Evolutionary conservation across 495 filamentous ascomycete species (phyloP).

Genomic region (Tuber aestivum): DNA sequence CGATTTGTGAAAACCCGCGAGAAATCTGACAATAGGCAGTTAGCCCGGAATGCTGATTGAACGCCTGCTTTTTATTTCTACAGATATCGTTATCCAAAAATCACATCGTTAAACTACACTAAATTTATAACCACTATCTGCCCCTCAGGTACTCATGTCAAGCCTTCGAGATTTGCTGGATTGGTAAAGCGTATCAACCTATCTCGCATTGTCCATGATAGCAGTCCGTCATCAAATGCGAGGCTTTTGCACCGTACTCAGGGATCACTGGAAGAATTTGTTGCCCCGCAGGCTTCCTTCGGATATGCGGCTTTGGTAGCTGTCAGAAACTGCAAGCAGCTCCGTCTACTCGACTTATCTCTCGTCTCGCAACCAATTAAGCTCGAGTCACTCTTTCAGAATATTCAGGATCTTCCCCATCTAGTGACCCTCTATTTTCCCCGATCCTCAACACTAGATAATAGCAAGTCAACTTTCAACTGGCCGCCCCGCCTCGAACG

Average conservation of each 20-base stretch:
- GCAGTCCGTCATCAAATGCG: slow-evolving; percentile 59
- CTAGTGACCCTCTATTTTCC: slow-evolving; percentile 55
- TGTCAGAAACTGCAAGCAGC: slow-evolving; percentile 55
- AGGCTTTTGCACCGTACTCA: slow-evolving; percentile 58
- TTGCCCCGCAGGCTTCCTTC: slow-evolving; percentile 62
- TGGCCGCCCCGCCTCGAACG: slow-evolving; percentile 50
- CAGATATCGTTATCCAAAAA: slow-evolving; percentile 41
- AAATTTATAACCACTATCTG: slow-evolving; percentile 59
- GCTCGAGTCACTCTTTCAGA: slow-evolving; percentile 51
- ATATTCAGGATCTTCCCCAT: slow-evolving; percentile 49
- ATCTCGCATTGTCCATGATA: slow-evolving; percentile 58
- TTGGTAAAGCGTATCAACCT: slow-evolving; percentile 58
- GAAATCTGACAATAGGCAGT: slow-evolving; percentile 2
- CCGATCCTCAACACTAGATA: slow-evolving; percentile 47
- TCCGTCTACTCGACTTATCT: slow-evolving; percentile 55
- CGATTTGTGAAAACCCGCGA: neutral
- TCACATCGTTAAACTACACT: slow-evolving; percentile 48
- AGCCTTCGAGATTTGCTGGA: slow-evolving; percentile 50
- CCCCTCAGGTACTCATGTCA: slow-evolving; percentile 56
- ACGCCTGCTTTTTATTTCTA: neutral
- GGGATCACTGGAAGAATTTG: slow-evolving; percentile 54
- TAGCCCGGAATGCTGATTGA: slow-evolving; percentile 7
- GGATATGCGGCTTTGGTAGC: slow-evolving; percentile 59
- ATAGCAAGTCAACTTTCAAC: slow-evolving; percentile 30
- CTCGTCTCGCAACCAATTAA: slow-evolving; percentile 54